Conservation (phyloP, 225 moss, liverwort and hornwort genomes). For the Physcomitrellopsis africana region DNA sequence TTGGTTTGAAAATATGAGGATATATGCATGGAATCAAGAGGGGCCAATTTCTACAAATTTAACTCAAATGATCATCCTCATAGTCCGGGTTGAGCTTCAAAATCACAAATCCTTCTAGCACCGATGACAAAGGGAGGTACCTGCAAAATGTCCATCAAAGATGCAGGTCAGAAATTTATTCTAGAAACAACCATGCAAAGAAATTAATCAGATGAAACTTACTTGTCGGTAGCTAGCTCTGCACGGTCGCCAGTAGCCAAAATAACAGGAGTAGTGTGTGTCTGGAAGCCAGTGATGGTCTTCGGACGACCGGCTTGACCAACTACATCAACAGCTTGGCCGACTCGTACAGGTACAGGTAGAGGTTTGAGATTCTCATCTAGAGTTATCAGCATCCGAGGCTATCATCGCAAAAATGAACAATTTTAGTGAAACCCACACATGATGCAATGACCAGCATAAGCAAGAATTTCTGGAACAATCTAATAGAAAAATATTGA, state of each 20-base stretch:
- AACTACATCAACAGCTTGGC: conserved; percentile 98
- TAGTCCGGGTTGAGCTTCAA: conserved; percentile 96
- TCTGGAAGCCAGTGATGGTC: conserved; percentile 99
- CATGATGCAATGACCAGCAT: neutral
- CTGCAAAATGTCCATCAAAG: conserved; percentile 49
- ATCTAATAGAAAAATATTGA: neutral
- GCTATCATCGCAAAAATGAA: conserved; percentile 58
- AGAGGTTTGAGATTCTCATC: conserved; percentile 93
- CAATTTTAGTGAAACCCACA: conserved; percentile 25
- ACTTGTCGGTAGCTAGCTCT: conserved; percentile 98
- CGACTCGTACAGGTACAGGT: conserved; percentile 94
- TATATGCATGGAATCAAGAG: conserved; percentile 29
- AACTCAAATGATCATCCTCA: conserved; percentile 97
- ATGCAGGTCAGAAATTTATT: conserved; percentile 12
- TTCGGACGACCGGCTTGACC: conserved; percentile 99
- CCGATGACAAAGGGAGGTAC: conserved; percentile 91
- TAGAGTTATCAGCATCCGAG: conserved; percentile 94
- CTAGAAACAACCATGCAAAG: neutral
- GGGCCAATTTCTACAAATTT: conserved; percentile 35
- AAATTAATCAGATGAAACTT: conserved; percentile 29
- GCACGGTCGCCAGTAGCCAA: conserved; percentile 97
- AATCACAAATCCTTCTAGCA: conserved; percentile 96
- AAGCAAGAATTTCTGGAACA: conserved; percentile 8
- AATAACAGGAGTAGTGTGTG: conserved; percentile 97
- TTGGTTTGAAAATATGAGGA: conserved; percentile 30